phyloP scores from a whole-genome alignment of 345 rosid species.

The Citrus maxima region DNA sequence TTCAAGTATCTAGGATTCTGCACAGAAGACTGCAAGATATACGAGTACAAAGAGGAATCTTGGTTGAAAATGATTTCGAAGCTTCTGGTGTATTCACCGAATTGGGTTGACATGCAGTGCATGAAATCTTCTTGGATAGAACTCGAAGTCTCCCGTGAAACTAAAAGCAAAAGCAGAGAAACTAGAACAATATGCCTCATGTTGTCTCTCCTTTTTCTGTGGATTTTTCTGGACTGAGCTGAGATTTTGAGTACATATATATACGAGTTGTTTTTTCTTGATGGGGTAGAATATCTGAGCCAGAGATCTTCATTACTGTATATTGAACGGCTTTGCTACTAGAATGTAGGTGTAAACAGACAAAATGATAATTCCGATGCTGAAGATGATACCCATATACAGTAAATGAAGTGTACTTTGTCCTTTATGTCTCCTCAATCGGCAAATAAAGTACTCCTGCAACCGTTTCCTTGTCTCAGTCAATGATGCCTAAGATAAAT shows the following conservation, averaged over 20 bases:
- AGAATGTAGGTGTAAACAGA: neutral
- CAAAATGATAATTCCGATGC: conserved; percentile 11
- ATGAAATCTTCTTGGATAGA: conserved; percentile 16
- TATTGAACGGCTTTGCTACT: neutral
- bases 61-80: conserved; percentile 30
- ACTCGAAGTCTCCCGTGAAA: neutral
- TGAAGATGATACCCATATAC: neutral
- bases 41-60: conserved; percentile 24
- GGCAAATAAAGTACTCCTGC: no score
- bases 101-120: conserved; percentile 35
- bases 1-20: conserved; percentile 38
- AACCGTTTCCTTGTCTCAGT: no score
- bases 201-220: neutral
- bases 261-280: neutral
- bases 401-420: neutral
- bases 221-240: no score
- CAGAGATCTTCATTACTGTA: no score
- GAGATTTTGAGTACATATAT: neutral
- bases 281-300: neutral
- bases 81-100: conserved; percentile 19
- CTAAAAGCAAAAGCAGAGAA: conserved; percentile 19
- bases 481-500: no score
- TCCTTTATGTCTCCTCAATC: neutral
- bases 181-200: conserved; percentile 12
- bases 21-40: conserved; percentile 22